Conservation (phyloP, 257 asterid genomes). For the Penstemon barbatus region DNA sequence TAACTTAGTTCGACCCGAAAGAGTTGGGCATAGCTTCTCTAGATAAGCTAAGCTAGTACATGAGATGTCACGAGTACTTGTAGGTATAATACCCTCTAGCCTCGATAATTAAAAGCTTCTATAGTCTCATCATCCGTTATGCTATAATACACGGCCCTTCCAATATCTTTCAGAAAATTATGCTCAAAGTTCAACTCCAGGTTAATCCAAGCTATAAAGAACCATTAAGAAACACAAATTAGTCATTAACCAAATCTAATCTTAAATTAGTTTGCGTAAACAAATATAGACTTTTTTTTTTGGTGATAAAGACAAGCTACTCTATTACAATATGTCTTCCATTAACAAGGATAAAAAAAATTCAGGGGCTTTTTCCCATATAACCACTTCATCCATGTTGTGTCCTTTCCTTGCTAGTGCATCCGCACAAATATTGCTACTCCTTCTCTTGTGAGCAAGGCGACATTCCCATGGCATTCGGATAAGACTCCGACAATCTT, state of each 20-base stretch:
- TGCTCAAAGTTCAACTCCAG: slow-evolving; percentile 98
- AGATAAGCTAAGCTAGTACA: slow-evolving; percentile 80
- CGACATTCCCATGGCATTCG: too few species aligned
- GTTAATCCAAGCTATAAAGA: slow-evolving; percentile 68
- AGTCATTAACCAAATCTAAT: too few species aligned
- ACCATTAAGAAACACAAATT: not conserved
- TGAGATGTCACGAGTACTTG: slow-evolving; percentile 97
- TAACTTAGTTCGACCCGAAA: slow-evolving; percentile 69
- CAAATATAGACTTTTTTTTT: not conserved
- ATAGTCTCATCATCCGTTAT: slow-evolving; percentile 89
- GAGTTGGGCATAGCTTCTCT: slow-evolving; percentile 82
- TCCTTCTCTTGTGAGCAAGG: too few species aligned
- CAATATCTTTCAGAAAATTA: slow-evolving; percentile 87
- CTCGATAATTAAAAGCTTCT: slow-evolving; percentile 79
- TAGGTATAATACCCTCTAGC: slow-evolving; percentile 71
- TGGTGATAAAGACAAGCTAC: too few species aligned
- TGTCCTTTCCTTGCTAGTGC: too few species aligned
- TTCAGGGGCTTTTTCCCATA: too few species aligned
- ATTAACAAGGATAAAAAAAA: too few species aligned
- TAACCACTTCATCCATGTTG: too few species aligned
- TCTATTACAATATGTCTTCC: too few species aligned
- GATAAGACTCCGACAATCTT: too few species aligned
- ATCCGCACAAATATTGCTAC: too few species aligned
- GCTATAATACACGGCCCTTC: slow-evolving; percentile 80
- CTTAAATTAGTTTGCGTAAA: not conserved